phyloP scores from a whole-genome alignment of 805 yeast species.

The Yarrowia divulgata region DNA sequence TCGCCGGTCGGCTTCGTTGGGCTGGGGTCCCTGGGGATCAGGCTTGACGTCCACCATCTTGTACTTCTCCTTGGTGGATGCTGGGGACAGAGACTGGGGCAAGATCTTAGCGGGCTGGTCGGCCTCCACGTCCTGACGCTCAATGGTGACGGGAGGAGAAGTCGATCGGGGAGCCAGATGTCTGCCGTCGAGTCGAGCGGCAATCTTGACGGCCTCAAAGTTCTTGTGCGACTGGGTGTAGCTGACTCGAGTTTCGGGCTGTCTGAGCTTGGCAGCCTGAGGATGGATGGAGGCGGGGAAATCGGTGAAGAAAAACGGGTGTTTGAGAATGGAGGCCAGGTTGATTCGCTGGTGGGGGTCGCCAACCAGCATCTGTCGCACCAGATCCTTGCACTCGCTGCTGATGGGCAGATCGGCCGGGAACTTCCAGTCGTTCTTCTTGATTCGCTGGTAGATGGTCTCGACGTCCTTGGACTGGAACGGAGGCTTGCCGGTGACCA shows the following conservation, averaged over 20 bases:
- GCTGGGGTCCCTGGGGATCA: background rate
- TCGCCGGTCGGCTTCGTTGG: slow-evolving; percentile 25
- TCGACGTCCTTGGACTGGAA: slow-evolving; percentile 96
- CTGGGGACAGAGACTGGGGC: slow-evolving; percentile 92
- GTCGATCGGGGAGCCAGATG: slow-evolving; percentile 23
- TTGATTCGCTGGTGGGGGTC: slow-evolving; percentile 85
- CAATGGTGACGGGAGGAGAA: slow-evolving; percentile 43
- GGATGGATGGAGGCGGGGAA: slow-evolving; percentile 74
- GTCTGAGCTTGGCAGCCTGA: slow-evolving; percentile 10
- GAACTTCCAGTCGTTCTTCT: slow-evolving; percentile 77
- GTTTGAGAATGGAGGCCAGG: slow-evolving; percentile 76
- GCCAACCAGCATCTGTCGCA: slow-evolving; percentile 69
- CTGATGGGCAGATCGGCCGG: slow-evolving; percentile 73
- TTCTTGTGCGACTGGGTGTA: slow-evolving; percentile 60
- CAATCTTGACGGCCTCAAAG: slow-evolving; percentile 68
- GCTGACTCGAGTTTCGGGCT: slow-evolving; percentile 12
- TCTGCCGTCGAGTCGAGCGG: slow-evolving; percentile 59
- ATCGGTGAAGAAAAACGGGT: slow-evolving; percentile 85
- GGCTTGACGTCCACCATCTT: slow-evolving; percentile 53
- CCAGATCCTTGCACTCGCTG: slow-evolving; percentile 73
- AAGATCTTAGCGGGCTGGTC: slow-evolving; percentile 58
- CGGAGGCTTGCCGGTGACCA: slow-evolving; percentile 94
- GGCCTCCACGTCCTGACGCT: slow-evolving; percentile 53
- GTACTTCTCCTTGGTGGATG: slow-evolving; percentile 86
- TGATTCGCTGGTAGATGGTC: slow-evolving; percentile 89